These are phyloP conservation scores for Mycena citricolor DNA, from an alignment of 1,284 basidiomycete species.

Conservation along the genomic window DNA sequence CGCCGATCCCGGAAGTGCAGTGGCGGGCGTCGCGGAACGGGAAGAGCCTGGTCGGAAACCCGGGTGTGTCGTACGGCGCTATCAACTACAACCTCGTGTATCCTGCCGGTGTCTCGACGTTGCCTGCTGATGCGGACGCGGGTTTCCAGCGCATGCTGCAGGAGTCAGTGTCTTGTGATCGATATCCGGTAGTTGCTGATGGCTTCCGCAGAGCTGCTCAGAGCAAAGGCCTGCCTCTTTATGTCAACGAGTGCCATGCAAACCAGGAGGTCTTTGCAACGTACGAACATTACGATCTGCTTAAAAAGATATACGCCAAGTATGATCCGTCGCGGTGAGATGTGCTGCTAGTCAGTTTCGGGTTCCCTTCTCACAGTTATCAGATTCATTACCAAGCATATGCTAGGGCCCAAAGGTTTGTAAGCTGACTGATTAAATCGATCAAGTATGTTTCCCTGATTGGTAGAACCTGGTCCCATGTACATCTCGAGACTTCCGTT, in stretches of 20 bases:
- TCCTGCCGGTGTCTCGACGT: slow-evolving; percentile 1
- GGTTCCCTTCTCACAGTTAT: no score
- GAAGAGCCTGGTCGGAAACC: slow-evolving; percentile 7
- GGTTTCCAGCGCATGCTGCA: neutral
- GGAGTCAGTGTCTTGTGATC: neutral
- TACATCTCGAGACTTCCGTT: no score
- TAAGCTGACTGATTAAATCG: no score
- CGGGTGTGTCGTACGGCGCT: slow-evolving; percentile 1
- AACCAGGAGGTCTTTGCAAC: slow-evolving; percentile 38
- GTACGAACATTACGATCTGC: slow-evolving; percentile 34
- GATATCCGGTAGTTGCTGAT: neutral
- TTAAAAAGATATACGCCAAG: slow-evolving; percentile 36
- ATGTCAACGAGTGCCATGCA: slow-evolving; percentile 39
- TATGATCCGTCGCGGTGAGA: slow-evolving; percentile 41
- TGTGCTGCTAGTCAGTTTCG: no score
- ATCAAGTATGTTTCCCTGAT: no score
- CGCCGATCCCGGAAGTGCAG: slow-evolving; percentile 5
- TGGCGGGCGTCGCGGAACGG: slow-evolving; percentile 3
- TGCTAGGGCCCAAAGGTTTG: no score
- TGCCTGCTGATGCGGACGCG: slow-evolving; percentile 20
- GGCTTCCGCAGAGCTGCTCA: neutral
- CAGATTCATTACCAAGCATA: no score
- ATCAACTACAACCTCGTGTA: slow-evolving; percentile 6
- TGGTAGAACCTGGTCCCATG: no score
- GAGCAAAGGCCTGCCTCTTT: slow-evolving; percentile 35